These are phyloP conservation scores for Leucosporidium yakuticum DNA, from an alignment of 768 basidiomycete species.

Conservation along the genomic window DNA sequence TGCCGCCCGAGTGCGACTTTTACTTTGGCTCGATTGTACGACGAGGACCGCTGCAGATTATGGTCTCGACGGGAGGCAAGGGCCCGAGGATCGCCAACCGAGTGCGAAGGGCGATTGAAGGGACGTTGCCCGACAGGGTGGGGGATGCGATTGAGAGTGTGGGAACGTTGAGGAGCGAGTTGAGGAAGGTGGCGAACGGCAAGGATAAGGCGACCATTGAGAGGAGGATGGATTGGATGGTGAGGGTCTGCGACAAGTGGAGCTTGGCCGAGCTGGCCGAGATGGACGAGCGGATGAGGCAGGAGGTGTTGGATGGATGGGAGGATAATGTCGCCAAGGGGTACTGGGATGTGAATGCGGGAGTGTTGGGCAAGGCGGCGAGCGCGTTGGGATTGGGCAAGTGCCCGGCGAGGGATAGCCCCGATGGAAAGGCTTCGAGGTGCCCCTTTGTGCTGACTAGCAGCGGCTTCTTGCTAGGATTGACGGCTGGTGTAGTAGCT, in stretches of 20 bases:
- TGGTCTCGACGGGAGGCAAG: slow-evolving; percentile 92
- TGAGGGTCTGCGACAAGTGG: slow-evolving; percentile 77
- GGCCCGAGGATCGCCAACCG: slow-evolving; percentile 85
- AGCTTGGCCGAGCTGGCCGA: slow-evolving; percentile 67
- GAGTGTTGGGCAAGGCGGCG: slow-evolving; percentile 4
- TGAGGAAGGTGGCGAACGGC: slow-evolving; percentile 75
- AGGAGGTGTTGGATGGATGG: slow-evolving; percentile 75
- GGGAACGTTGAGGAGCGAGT: slow-evolving; percentile 62
- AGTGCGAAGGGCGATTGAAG: slow-evolving; percentile 63
- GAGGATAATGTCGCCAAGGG: slow-evolving; percentile 51
- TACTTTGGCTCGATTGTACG: slow-evolving; percentile 94
- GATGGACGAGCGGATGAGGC: slow-evolving; percentile 63
- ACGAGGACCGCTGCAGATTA: slow-evolving; percentile 82
- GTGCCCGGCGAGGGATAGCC: slow-evolving; percentile 21
- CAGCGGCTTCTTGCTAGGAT: slow-evolving; percentile 14
- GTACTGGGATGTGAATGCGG: slow-evolving; percentile 33
- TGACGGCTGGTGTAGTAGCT: slow-evolving; percentile 5
- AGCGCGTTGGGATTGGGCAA: slow-evolving; percentile 6
- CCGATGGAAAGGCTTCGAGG: slow-evolving; percentile 15
- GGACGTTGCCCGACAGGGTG: slow-evolving; percentile 61
- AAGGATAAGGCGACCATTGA: slow-evolving; percentile 63
- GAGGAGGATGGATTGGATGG: slow-evolving; percentile 88
- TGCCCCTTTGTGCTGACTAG: slow-evolving; percentile 26
- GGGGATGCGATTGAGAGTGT: slow-evolving; percentile 74
- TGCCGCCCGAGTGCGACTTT: slow-evolving; percentile 92